phyloP scores from a whole-genome alignment of 805 yeast genomes.

The Ogataea nakhonphanomensis region DNA sequence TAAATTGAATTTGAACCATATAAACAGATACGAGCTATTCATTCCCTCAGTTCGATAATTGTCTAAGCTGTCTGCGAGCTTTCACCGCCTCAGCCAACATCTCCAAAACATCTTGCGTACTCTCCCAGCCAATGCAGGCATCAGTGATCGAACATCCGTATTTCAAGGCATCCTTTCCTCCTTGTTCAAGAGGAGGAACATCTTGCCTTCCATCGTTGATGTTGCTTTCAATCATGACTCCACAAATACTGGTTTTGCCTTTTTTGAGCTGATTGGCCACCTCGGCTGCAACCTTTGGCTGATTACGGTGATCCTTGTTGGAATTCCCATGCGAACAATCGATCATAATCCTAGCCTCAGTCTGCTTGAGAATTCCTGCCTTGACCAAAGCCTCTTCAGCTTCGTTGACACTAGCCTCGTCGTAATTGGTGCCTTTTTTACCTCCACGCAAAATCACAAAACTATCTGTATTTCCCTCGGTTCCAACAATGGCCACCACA shows the following conservation, averaged over 20 bases:
- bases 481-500: constrained; percentile 91
- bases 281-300: constrained; percentile 79
- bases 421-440: constrained; percentile 87
- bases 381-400: constrained; percentile 60
- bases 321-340: constrained; percentile 99
- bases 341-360: constrained; percentile 76
- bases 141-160: constrained; percentile 98
- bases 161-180: constrained; percentile 70
- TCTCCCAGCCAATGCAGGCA: constrained; percentile 91
- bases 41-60: neutral
- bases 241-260: constrained; percentile 79
- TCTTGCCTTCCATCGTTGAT: constrained; percentile 91
- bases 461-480: constrained; percentile 88
- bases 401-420: constrained; percentile 63
- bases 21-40: constrained; percentile 1
- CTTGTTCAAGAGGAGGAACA: constrained; percentile 63
- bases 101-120: constrained; percentile 69
- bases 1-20: constrained; percentile 3
- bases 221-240: constrained; percentile 95
- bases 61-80: constrained; percentile 54
- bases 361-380: constrained; percentile 35
- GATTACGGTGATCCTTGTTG: constrained; percentile 84
- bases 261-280: constrained; percentile 74
- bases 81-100: constrained; percentile 76
- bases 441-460: constrained; percentile 96